phyloP scores from a whole-genome alignment of 768 basidiomycete species.

The Russula brevipes region DNA sequence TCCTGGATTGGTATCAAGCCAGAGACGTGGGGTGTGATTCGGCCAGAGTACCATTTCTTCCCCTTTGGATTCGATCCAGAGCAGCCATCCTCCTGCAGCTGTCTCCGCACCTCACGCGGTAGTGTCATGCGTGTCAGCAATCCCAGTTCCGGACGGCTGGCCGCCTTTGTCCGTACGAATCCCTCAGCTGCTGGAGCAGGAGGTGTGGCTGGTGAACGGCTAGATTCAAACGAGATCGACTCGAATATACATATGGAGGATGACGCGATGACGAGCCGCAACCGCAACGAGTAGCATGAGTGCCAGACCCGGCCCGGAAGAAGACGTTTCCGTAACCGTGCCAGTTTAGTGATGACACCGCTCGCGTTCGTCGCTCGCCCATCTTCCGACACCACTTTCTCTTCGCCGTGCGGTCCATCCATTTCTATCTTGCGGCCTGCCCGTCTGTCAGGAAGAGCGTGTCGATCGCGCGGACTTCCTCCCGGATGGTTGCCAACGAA shows the following conservation, averaged over 20 bases:
- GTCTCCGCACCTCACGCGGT: too few relatives aligned
- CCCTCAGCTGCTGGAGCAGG: slow-evolving; percentile 6
- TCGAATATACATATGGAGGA: slow-evolving; percentile 6
- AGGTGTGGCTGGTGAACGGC: neutral
- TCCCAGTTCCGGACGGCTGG: neutral
- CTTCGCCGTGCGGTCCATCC: neutral
- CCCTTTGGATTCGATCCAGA: too few relatives aligned
- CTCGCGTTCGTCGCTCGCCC: too few relatives aligned
- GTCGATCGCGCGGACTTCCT: slow-evolving; percentile 48
- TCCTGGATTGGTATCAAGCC: too few relatives aligned
- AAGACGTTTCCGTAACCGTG: neutral
- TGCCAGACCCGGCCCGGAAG: neutral
- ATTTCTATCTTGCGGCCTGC: slow-evolving; percentile 29
- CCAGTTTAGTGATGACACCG: neutral
- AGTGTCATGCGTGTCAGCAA: too few relatives aligned
- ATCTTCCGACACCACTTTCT: neutral
- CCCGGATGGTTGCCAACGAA: slow-evolving; percentile 53
- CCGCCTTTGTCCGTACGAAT: neutral
- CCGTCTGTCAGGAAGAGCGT: slow-evolving; percentile 56
- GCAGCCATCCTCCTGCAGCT: too few relatives aligned
- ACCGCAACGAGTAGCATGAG: neutral
- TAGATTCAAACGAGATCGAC: neutral
- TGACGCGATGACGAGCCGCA: too few relatives aligned
- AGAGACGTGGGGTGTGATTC: too few relatives aligned
- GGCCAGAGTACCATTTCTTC: too few relatives aligned